phyloP scores from a whole-genome alignment of 2,329 filamentous ascomycete species.

The Chalaropsis thielavioides region DNA sequence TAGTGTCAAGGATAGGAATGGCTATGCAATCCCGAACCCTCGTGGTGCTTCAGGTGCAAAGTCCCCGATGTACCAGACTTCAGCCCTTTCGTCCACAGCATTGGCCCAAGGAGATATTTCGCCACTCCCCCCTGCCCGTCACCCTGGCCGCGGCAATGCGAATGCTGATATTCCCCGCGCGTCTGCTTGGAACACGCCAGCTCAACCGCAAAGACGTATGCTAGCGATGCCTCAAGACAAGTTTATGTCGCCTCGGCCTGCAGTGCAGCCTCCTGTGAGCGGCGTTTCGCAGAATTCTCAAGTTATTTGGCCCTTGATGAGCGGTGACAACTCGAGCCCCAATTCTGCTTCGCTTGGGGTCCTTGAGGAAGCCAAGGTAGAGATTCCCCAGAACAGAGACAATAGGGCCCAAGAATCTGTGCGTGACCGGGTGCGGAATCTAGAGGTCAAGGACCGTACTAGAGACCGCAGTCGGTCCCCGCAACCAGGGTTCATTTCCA shows the following conservation, averaged over 20 bases:
- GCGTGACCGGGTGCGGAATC: slow-evolving; percentile 13
- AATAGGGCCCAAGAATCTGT: slow-evolving; percentile 7
- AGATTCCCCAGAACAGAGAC: neutral
- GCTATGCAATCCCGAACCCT: slow-evolving; percentile 9
- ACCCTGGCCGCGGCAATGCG: slow-evolving; percentile 1
- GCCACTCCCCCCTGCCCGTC: neutral
- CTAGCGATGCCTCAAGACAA: slow-evolving; percentile 1
- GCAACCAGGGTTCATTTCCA: neutral
- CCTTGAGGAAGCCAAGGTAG: neutral
- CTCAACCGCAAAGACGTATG: neutral
- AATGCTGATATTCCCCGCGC: slow-evolving; percentile 3
- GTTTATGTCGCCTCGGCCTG: slow-evolving; percentile 7
- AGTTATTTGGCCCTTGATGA: slow-evolving; percentile 4
- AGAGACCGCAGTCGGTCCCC: slow-evolving; percentile 8
- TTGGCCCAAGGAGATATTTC: neutral
- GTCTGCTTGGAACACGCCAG: neutral
- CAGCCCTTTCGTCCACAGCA: neutral
- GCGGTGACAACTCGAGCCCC: neutral
- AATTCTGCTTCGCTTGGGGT: neutral
- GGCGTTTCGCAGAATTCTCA: neutral
- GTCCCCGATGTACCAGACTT: neutral
- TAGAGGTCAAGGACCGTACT: slow-evolving; percentile 9
- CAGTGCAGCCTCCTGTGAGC: slow-evolving; percentile 9
- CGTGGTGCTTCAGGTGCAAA: neutral
- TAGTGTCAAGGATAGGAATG: slow-evolving; percentile 9